A percentile compares a stretch with the other conserved stretches of the same genome.
Conservation (phyloP, 1,284 basidiomycete genomes). For the Cronartium quercuum region DNA sequence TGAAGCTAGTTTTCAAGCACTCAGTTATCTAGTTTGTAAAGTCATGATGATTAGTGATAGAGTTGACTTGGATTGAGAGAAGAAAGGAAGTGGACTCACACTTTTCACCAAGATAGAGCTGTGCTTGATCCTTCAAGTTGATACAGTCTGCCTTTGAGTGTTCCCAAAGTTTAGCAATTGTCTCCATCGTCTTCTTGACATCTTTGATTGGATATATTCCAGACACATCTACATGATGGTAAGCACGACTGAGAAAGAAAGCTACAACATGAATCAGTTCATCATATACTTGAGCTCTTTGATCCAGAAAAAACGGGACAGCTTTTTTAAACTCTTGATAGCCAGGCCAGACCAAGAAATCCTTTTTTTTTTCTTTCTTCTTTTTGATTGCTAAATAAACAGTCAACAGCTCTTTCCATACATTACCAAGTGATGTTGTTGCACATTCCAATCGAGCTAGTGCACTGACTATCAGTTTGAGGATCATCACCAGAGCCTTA, state of each 20-base stretch:
- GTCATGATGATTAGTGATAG: too few species aligned
- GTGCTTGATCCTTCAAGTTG: not conserved
- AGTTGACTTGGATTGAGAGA: too few species aligned
- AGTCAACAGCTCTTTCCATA: not conserved
- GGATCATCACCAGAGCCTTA: conserved; percentile 6
- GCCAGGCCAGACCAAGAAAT: not conserved
- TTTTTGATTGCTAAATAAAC: not conserved
- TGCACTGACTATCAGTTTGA: not conserved
- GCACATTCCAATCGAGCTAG: not conserved
- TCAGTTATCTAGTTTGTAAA: too few species aligned
- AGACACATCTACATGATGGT: not conserved
- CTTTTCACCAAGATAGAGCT: not conserved
- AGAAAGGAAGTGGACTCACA: too few species aligned
- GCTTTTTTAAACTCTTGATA: not conserved
- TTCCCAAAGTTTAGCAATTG: not conserved
- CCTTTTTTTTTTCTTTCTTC: too few species aligned
- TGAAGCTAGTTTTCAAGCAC: too few species aligned
- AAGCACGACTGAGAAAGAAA: not conserved
- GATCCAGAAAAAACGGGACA: not conserved
- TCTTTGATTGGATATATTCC: not conserved
- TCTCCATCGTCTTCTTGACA: not conserved
- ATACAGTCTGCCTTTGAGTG: not conserved
- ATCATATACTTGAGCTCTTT: not conserved
- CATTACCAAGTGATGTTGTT: not conserved
- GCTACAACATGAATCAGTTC: not conserved